phyloP scores from a whole-genome alignment of 805 yeast genomes.

The Millerozyma acaciae region DNA sequence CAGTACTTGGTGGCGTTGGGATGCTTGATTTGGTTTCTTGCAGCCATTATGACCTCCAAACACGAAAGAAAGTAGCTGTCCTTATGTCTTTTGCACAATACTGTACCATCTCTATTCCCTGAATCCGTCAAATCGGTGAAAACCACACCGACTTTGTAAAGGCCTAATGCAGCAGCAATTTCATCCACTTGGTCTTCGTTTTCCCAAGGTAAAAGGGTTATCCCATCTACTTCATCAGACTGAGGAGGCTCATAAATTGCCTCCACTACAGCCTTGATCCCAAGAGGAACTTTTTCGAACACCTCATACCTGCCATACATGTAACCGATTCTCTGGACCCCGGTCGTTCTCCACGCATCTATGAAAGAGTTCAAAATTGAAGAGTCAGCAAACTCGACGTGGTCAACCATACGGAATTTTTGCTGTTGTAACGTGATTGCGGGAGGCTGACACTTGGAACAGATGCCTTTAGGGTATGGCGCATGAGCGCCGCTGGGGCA shows the following conservation, averaged over 20 bases:
- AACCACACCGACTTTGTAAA: slow-evolving; percentile 73
- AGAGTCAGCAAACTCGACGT: slow-evolving; percentile 82
- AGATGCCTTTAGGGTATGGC: slow-evolving; percentile 93
- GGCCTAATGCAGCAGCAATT: slow-evolving; percentile 56
- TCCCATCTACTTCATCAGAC: slow-evolving; percentile 78
- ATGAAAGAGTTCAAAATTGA: slow-evolving; percentile 75
- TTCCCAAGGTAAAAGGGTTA: slow-evolving; percentile 56
- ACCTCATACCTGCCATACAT: slow-evolving; percentile 77
- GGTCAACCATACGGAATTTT: slow-evolving; percentile 92
- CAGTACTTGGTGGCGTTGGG: slow-evolving; percentile 66
- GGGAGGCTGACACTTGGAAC: slow-evolving; percentile 95
- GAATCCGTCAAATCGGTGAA: slow-evolving; percentile 89
- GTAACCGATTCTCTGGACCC: slow-evolving; percentile 81
- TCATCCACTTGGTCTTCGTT: slow-evolving; percentile 50
- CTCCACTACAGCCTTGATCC: slow-evolving; percentile 90
- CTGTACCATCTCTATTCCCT: slow-evolving; percentile 83
- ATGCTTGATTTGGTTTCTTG: slow-evolving; percentile 63
- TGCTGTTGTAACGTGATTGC: slow-evolving; percentile 92
- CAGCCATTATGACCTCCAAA: slow-evolving; percentile 82
- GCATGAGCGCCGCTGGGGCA: slow-evolving; percentile 75
- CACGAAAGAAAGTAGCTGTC: slow-evolving; percentile 87
- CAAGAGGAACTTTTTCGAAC: slow-evolving; percentile 84
- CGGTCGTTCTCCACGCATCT: slow-evolving; percentile 87
- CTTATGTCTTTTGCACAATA: slow-evolving; percentile 87
- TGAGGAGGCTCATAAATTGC: slow-evolving; percentile 95